These are phyloP conservation scores for Mycena filopes DNA, from an alignment of 768 basidiomycete species.

Conservation along the genomic window DNA sequence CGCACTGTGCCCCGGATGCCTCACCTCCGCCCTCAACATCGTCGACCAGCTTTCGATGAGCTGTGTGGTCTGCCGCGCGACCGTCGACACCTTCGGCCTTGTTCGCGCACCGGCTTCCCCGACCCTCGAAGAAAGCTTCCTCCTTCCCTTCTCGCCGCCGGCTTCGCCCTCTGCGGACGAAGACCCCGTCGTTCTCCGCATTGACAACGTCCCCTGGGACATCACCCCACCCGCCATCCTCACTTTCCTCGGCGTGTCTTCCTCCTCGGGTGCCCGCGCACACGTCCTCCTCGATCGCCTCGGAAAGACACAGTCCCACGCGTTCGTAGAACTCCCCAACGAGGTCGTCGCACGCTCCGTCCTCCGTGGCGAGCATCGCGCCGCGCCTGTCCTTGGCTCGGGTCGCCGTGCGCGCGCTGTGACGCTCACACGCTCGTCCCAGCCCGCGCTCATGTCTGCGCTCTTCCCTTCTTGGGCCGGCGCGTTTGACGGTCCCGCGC, in stretches of 20 bases:
- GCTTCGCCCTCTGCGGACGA: conserved; percentile 25
- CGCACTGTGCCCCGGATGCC: conserved; percentile 80
- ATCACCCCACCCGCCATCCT: conserved; percentile 82
- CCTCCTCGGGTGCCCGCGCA: conserved; percentile 71
- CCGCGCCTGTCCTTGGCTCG: conserved; percentile 73
- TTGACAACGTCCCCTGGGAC: conserved; percentile 94
- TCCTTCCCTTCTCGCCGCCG: conserved; percentile 28
- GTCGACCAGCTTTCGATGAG: conserved; percentile 91
- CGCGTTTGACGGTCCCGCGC: conserved; percentile 72
- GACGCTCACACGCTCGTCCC: conserved; percentile 82
- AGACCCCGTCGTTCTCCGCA: conserved; percentile 74
- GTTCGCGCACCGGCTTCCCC: conserved; percentile 36
- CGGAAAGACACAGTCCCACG: conserved; percentile 88
- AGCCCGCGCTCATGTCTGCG: conserved; percentile 87
- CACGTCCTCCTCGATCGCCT: conserved; percentile 84
- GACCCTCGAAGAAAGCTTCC: conserved; percentile 27
- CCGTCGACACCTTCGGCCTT: conserved; percentile 77
- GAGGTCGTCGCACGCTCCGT: conserved; percentile 73
- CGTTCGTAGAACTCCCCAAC: conserved; percentile 78
- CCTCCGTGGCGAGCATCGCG: conserved; percentile 62
- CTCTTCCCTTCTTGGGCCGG: conserved; percentile 87
- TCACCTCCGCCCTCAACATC: conserved; percentile 89
- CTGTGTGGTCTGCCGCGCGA: conserved; percentile 80
- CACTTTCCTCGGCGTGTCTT: conserved; percentile 76
- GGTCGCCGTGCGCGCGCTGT: conserved; percentile 86